Conservation (phyloP, 768 basidiomycete species). For the Russula earlei region DNA sequence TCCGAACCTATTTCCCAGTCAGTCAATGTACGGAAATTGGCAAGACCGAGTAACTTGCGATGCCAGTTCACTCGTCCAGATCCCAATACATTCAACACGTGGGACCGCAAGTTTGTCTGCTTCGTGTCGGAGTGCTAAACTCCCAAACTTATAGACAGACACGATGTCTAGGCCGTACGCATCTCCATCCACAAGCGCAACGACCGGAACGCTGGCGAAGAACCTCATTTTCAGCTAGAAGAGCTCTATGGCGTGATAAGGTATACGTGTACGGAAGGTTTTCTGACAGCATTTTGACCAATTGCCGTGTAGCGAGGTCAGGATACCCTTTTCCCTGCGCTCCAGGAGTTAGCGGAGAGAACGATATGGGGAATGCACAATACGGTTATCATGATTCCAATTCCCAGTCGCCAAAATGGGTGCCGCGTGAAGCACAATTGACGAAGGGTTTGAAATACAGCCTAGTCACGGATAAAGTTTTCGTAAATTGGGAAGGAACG, state of each 20-base stretch:
- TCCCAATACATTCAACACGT: conserved; percentile 72
- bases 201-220: conserved; percentile 54
- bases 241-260: not conserved
- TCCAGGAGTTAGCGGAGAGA: not conserved
- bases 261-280: conserved; percentile 52
- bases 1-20: conserved; percentile 38
- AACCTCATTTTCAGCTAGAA: not conserved
- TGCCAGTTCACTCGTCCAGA: conserved; percentile 58
- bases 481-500: not conserved
- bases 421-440: conserved; percentile 43
- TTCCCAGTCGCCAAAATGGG: conserved; percentile 38
- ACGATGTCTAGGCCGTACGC: conserved; percentile 90
- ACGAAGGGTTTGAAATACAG: conserved; percentile 87
- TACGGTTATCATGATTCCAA: conserved; percentile 75
- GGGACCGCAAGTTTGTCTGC: conserved; percentile 53
- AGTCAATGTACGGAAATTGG: not conserved
- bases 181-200: conserved; percentile 82
- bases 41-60: conserved; percentile 34
- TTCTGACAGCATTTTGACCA: conserved; percentile 64
- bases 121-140: conserved; percentile 61
- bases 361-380: not conserved
- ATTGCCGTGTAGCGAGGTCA: conserved; percentile 81
- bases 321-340: conserved; percentile 93
- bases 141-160: conserved; percentile 80
- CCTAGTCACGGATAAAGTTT: conserved; percentile 42